These are phyloP conservation scores for Alternaria angustiovoidea DNA, from an alignment of 2,329 filamentous ascomycete species.

Conservation along the genomic window DNA sequence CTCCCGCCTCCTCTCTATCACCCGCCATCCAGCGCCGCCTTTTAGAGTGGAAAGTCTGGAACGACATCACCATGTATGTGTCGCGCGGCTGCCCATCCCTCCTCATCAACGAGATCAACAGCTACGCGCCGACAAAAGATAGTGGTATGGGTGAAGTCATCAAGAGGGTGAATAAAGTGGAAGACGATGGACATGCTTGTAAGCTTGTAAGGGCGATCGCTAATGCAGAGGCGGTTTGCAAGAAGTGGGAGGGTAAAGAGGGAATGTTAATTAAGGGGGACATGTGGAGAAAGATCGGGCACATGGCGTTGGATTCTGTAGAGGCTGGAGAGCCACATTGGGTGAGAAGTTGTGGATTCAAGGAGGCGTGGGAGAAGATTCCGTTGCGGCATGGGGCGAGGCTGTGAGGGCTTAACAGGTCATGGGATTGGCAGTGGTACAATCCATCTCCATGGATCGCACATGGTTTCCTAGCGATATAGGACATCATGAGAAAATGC, in stretches of 20 bases:
- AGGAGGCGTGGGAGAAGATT: slow-evolving; percentile 68
- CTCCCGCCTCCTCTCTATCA: slow-evolving; percentile 65
- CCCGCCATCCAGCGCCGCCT: slow-evolving; percentile 70
- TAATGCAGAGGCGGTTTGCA: slow-evolving; percentile 65
- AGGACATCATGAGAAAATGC: neutral
- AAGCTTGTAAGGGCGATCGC: slow-evolving; percentile 78
- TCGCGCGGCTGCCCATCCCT: slow-evolving; percentile 71
- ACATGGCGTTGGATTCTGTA: slow-evolving; percentile 70
- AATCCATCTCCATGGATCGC: neutral
- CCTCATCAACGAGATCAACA: slow-evolving; percentile 64
- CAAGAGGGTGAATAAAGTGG: slow-evolving; percentile 54
- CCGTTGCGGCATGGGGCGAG: slow-evolving; percentile 36
- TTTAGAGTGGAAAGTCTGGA: slow-evolving; percentile 81
- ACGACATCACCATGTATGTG: slow-evolving; percentile 77
- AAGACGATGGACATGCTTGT: slow-evolving; percentile 82
- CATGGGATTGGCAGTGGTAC: neutral
- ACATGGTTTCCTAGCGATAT: neutral
- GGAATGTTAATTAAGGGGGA: slow-evolving; percentile 61
- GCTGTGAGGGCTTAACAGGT: slow-evolving; percentile 23
- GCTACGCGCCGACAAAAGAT: slow-evolving; percentile 63
- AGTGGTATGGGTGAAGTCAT: slow-evolving; percentile 55
- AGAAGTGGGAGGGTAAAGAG: slow-evolving; percentile 55
- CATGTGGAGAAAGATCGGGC: slow-evolving; percentile 67
- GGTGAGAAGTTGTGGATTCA: slow-evolving; percentile 69
- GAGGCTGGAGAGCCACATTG: slow-evolving; percentile 63